These are phyloP conservation scores for Syncephalastrum sp. DNA, from an alignment of 371 early-diverging fungal genomes.

Conservation along the genomic window DNA sequence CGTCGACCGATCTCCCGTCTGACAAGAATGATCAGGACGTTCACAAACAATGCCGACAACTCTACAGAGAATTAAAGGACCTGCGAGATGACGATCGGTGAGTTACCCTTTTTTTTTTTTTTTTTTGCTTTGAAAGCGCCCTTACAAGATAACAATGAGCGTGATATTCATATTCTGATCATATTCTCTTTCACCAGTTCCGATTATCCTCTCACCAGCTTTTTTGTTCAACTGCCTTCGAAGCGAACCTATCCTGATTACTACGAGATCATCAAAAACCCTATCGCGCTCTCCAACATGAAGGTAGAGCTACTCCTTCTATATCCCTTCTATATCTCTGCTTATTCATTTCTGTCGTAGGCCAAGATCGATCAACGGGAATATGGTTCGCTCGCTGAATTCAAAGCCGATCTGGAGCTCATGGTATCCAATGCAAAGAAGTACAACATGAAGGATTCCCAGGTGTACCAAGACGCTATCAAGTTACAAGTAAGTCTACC, in stretches of 20 bases:
- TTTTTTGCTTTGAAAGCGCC: neutral
- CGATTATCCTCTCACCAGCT: constrained; percentile 55
- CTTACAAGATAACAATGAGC: too few species aligned
- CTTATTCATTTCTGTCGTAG: constrained; percentile 12
- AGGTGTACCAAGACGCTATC: constrained; percentile 73
- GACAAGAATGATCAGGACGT: constrained; percentile 2
- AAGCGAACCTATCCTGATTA: constrained; percentile 86
- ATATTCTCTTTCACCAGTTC: constrained; percentile 1
- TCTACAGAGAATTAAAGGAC: constrained; percentile 31
- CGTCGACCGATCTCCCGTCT: neutral
- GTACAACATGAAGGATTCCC: constrained; percentile 78
- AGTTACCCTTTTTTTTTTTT: constrained; percentile 1
- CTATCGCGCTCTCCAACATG: constrained; percentile 79
- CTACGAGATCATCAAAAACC: constrained; percentile 81
- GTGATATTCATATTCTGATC: too few species aligned
- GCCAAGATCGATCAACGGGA: constrained; percentile 42
- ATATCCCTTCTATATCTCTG: neutral
- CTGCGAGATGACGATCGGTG: constrained; percentile 42
- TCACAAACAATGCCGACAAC: constrained; percentile 17
- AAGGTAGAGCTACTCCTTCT: constrained; percentile 27
- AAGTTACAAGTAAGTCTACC: constrained; percentile 49
- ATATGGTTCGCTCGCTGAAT: constrained; percentile 58
- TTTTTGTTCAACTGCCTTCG: constrained; percentile 79
- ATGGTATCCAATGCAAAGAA: constrained; percentile 81
- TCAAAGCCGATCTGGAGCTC: constrained; percentile 64